Evolutionary conservation across 1,139 yeast species (phyloP), one percentile per base, ranked within the genome.

Genomic region (Pichia sp.): DNA sequence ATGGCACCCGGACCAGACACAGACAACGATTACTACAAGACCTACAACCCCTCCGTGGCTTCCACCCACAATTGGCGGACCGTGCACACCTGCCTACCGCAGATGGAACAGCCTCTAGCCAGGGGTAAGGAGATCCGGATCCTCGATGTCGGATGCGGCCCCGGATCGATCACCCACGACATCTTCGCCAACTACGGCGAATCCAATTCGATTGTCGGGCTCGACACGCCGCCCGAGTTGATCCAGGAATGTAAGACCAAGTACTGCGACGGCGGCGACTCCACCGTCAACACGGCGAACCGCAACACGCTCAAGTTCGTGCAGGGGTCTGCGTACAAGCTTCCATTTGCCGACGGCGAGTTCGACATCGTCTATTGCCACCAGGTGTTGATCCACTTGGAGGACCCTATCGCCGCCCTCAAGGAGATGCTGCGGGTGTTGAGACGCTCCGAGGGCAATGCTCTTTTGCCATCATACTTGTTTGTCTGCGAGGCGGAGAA

Each of bases 11-110:
- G 10, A 36, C 8, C 6, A 5, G 15, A 10, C 10, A 36, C n/a
- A 15, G 40, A 15, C 40, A 45, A 49, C 51, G 52, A 50, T 4
- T 55, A 50, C 29, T 51, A 50, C 47, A 59, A 23, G 49, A 50
- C 51, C 62, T 63, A 51, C 63, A 67, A 7, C 62, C 3, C 16
- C n/a, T 45, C 32, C 1, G 26, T 47, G 19, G 29, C 57, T 8
- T 16, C 31, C n/a, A 51, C 57, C 6, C 54, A 45, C 34, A 16
- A 38, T 29, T 45, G 52, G 54, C 26, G 52, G 6, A 47, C 47
- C 10, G 46, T 47, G 26, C 11, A 44, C 11, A 8, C 11, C 5
- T 45, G 43, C 29, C 15, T 53, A 2, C 54, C 48, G 1, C 10
- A n/a, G 2, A 38, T 52, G 49, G 30, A 5, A 13, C 13, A 49